Percentiles rank a stretch among this genome's conserved stretches.
phyloP scores from a whole-genome alignment of 2,329 filamentous ascomycete genomes.

The Immersiporthe knoxdaviesiana region DNA sequence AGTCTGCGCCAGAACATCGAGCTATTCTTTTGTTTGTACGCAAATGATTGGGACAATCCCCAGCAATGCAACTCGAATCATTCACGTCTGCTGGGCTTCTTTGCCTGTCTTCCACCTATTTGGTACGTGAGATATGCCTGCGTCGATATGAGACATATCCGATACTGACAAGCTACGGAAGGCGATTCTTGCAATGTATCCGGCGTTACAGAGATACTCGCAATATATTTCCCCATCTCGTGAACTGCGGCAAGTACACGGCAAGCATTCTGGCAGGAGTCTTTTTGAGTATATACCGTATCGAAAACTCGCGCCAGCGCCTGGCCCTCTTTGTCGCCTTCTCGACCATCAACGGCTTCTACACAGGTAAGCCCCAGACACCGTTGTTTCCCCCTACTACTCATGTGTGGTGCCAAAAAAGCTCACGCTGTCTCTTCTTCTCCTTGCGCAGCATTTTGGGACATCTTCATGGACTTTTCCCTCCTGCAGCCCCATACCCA shows the following conservation, averaged over 20 bases:
- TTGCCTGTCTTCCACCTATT: constrained; percentile 79
- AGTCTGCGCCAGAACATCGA: constrained; percentile 70
- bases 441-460: constrained; percentile 82
- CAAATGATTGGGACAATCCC: constrained; percentile 74
- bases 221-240: constrained; percentile 88
- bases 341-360: constrained; percentile 80
- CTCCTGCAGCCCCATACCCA: constrained; percentile 77
- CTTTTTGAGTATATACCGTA: constrained; percentile 80
- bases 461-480: constrained; percentile 95
- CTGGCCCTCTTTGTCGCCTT: constrained; percentile 79
- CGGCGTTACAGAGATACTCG: constrained; percentile 85
- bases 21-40: constrained; percentile 93
- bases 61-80: constrained; percentile 81
- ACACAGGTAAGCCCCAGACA: constrained; percentile 63
- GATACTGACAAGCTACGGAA: constrained; percentile 40
- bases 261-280: constrained; percentile 82
- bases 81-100: constrained; percentile 83
- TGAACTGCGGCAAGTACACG: constrained; percentile 89
- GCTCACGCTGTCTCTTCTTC: background rate
- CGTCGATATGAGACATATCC: background rate
- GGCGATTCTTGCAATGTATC: constrained; percentile 88
- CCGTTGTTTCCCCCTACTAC: background rate
- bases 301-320: constrained; percentile 59
- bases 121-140: constrained; percentile 11
- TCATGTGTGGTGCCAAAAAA: no score